Conservation (phyloP, 1,139 yeast species). For the Spathaspora sp. region DNA sequence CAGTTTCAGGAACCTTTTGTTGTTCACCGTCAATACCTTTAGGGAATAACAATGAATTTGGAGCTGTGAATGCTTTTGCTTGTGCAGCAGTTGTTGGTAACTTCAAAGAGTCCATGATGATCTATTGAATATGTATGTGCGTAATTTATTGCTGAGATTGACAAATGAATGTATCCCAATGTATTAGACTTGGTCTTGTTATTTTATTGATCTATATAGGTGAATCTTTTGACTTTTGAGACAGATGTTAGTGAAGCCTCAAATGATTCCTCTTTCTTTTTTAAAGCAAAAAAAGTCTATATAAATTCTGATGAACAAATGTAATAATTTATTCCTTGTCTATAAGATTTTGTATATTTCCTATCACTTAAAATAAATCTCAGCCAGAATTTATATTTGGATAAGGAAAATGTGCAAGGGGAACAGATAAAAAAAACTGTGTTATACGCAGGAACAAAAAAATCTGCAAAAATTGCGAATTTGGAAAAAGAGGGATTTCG, state of each 20-base stretch:
- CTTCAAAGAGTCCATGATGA: slow-evolving; percentile 66
- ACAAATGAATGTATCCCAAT: slow-evolving; percentile 48
- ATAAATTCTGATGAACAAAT: background rate
- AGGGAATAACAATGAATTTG: slow-evolving; percentile 64
- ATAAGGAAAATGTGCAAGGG: slow-evolving; percentile 3
- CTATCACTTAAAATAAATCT: slow-evolving; percentile 1
- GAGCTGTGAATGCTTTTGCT: slow-evolving; percentile 73
- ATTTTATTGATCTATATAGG: background rate
- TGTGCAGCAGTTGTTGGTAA: slow-evolving; percentile 81
- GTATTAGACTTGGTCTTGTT: background rate
- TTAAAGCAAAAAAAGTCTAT: background rate
- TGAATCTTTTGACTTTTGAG: background rate
- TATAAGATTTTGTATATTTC: slow-evolving; percentile 1
- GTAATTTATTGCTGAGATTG: slow-evolving; percentile 25
- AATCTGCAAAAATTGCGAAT: background rate
- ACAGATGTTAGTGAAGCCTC: background rate
- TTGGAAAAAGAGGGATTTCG: slow-evolving; percentile 14
- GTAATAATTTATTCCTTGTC: background rate
- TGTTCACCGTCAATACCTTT: slow-evolving; percentile 36
- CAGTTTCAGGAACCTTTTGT: slow-evolving; percentile 1
- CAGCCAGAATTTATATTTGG: background rate
- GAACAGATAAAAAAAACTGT: background rate
- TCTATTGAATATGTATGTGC: slow-evolving; percentile 1
- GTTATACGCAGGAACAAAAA: slow-evolving; percentile 9
- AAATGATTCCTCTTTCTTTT: background rate